Evolutionary conservation across 2,329 filamentous ascomycete genomes (phyloP).

Genomic region (Shiraia sp.): DNA sequence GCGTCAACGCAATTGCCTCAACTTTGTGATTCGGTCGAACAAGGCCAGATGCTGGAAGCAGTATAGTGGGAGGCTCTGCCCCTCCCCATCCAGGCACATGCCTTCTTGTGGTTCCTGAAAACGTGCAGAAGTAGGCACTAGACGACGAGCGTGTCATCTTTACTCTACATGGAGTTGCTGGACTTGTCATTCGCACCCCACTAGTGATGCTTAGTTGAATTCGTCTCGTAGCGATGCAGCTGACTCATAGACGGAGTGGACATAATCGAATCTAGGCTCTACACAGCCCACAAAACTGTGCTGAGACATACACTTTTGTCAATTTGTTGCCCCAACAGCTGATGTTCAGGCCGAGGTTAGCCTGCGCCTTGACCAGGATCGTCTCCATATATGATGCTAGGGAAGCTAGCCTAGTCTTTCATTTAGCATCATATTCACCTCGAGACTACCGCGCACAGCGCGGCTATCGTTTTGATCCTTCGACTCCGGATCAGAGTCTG

Average conservation of each 20-base stretch:
- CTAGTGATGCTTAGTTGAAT: too few relatives aligned
- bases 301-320: constrained; percentile 20
- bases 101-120: constrained; percentile 27
- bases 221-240: neutral
- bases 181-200: neutral
- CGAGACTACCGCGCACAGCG: constrained; percentile 38
- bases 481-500: constrained; percentile 9
- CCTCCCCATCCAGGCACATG: constrained; percentile 40
- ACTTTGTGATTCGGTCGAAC: constrained; percentile 21
- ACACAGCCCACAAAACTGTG: constrained; percentile 6
- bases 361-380: constrained; percentile 10
- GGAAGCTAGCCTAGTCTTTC: constrained; percentile 8
- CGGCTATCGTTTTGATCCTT: constrained; percentile 16
- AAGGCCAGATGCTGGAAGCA: constrained; percentile 15
- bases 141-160: neutral
- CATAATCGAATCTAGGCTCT: constrained; percentile 14
- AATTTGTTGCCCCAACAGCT: constrained; percentile 15
- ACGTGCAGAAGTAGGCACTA: constrained; percentile 15
- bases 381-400: constrained; percentile 13
- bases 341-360: constrained; percentile 23
- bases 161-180: neutral
- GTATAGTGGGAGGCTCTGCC: constrained; percentile 36
- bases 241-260: constrained; percentile 6
- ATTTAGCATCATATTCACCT: constrained; percentile 4
- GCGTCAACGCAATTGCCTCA: constrained; percentile 26